Base-by-base conservation (phyloP, 2,329 filamentous ascomycete genomes). In the Cadophora sp. region DNA sequence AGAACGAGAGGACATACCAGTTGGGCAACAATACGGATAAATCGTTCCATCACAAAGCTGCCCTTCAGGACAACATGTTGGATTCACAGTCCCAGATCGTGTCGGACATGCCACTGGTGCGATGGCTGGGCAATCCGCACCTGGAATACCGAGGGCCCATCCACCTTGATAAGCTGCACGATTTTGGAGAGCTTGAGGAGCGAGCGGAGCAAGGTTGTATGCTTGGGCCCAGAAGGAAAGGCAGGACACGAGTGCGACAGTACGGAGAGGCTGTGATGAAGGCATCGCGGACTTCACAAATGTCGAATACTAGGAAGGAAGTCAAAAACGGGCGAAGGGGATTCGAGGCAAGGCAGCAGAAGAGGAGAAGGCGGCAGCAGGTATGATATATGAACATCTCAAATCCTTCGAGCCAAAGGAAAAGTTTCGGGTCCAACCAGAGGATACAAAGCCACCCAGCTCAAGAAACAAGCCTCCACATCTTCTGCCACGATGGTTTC, bases 91-190 rank as follows among this genome's bases (percentile, higher is more conserved):
- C 12, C 40, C 51, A 4, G 51, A 62, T 1, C 22, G 7, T 1
- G 51, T 65, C 11, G 27, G 11, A 51, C 68, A 69, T 53, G 58
- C 51, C 3, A 67, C 65, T 22, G 65, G 65, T 6, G 65, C 65
- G 27, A 53, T 55, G 14, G 62, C 46, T 19, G 68, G 68, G 59
- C 68, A 69, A 14, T 55, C 60, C 4, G 65, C 40, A 14, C 68
- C 68, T 19, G 68, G 50, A 6, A 69, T 27, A 46, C 53, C 50
- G 2, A 69, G 62, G n/a, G 68, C 68, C 68, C 68, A 69, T 29
- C 68, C 68, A 11, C 68, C 68, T 34, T 67, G 56, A 58, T 67
- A 67, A 1, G 62, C 31, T 19, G 55, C 65, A 26, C 68, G 48
- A n/a, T 66, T 46, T 19, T 37, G 26, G 46, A 56, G 16, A 37